Evolutionary conservation across 345 rosid species (phyloP).

Genomic region (Gossypium sturtianum): DNA sequence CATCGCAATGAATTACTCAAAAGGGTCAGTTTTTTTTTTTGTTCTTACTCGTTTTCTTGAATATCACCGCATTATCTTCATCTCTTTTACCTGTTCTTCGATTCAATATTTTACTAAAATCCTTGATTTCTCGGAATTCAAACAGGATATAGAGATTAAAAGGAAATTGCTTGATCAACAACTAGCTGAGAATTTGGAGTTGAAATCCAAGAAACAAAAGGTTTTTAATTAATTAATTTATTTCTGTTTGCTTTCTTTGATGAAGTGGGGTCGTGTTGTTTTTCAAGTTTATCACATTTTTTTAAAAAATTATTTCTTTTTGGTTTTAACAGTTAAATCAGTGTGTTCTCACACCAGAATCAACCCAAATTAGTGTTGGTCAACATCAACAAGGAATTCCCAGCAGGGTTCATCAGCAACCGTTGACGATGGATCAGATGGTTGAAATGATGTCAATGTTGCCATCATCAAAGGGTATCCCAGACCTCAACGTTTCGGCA

Average conservation of each 20-base stretch:
- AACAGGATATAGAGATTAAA: slow-evolving; percentile 26
- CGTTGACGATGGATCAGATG: slow-evolving; percentile 2
- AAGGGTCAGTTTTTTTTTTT: slow-evolving; percentile 7
- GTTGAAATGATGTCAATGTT: neutral
- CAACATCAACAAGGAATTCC: neutral
- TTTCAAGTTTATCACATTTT: neutral
- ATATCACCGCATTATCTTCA: neutral
- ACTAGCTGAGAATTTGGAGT: slow-evolving; percentile 13
- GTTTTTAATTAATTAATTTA: neutral
- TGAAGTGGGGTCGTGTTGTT: neutral
- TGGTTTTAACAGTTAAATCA: neutral
- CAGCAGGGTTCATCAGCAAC: neutral
- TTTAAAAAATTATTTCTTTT: neutral
- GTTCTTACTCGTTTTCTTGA: too few species aligned
- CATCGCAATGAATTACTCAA: slow-evolving; percentile 7
- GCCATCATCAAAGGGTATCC: neutral
- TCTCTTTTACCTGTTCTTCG: slow-evolving; percentile 11
- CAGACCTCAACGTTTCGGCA: slow-evolving; percentile 21
- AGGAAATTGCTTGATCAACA: neutral
- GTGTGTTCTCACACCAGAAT: neutral
- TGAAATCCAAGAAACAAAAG: slow-evolving; percentile 25
- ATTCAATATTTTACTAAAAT: neutral
- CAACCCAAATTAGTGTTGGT: neutral
- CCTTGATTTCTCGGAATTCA: neutral
- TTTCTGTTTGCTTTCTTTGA: neutral